phyloP scores from a whole-genome alignment of 2,329 filamentous ascomycete genomes.

The Fusarium cyanostomum region DNA sequence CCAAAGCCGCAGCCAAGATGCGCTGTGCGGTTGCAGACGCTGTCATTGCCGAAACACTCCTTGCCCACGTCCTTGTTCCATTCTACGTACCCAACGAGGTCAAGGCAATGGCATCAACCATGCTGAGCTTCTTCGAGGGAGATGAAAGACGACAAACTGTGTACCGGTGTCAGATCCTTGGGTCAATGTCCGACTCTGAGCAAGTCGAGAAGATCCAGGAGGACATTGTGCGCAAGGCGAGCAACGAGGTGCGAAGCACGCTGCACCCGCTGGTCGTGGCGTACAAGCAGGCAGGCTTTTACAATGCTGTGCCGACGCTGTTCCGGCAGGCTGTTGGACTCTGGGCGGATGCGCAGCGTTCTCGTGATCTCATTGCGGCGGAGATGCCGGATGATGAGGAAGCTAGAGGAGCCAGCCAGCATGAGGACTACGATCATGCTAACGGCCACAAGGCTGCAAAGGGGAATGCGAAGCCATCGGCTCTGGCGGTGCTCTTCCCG shows the following conservation, averaged over 20 bases:
- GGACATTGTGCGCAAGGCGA: slow-evolving; percentile 42
- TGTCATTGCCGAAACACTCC: slow-evolving; percentile 38
- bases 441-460: slow-evolving; percentile 15
- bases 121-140: slow-evolving; percentile 39
- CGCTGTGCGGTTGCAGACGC: slow-evolving; percentile 45
- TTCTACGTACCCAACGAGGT: slow-evolving; percentile 40
- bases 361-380: slow-evolving; percentile 39
- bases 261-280: slow-evolving; percentile 35
- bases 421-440: slow-evolving; percentile 31
- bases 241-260: slow-evolving; percentile 34
- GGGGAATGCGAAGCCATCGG: neutral
- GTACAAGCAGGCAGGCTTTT: slow-evolving; percentile 40
- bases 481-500: slow-evolving; percentile 39
- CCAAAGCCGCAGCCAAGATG: slow-evolving; percentile 36
- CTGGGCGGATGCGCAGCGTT: slow-evolving; percentile 41
- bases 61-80: slow-evolving; percentile 42
- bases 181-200: slow-evolving; percentile 29
- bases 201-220: slow-evolving; percentile 31
- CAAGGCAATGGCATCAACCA: slow-evolving; percentile 24
- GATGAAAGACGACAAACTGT: slow-evolving; percentile 39
- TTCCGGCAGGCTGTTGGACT: slow-evolving; percentile 39
- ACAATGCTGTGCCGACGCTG: slow-evolving; percentile 34
- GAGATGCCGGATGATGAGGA: slow-evolving; percentile 36
- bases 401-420: slow-evolving; percentile 27
- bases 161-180: slow-evolving; percentile 44